These are phyloP conservation scores for Coniochaeta sp. DNA, from an alignment of 2,329 filamentous ascomycete species.

Conservation along the genomic window DNA sequence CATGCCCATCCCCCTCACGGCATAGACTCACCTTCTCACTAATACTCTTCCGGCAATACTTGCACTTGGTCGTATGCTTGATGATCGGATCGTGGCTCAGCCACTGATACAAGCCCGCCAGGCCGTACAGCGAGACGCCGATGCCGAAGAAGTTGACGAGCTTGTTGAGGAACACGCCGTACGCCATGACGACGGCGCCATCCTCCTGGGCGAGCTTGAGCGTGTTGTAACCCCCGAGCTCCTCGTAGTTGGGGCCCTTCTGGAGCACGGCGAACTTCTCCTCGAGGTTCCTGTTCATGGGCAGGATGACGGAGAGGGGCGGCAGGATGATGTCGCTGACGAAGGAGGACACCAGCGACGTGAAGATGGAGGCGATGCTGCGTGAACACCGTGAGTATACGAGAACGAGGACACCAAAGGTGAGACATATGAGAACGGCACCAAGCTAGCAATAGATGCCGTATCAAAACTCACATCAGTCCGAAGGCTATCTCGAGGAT, in stretches of 20 bases:
- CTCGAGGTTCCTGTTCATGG: conserved; percentile 63
- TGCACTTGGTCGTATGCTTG: conserved; percentile 62
- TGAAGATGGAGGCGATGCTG: conserved; percentile 65
- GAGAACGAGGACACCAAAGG: too few relatives aligned
- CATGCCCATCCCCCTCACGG: conserved; percentile 16
- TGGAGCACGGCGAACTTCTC: conserved; percentile 65
- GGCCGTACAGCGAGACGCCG: conserved; percentile 56
- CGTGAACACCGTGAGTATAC: not conserved
- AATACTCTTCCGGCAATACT: conserved; percentile 57
- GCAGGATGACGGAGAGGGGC: conserved; percentile 60
- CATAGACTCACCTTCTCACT: conserved; percentile 49
- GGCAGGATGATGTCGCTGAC: conserved; percentile 65
- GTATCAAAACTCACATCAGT: conserved; percentile 51
- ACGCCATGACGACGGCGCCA: conserved; percentile 65
- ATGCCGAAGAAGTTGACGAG: conserved; percentile 59
- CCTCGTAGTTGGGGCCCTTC: conserved; percentile 45
- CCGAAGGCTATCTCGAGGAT: conserved; percentile 71
- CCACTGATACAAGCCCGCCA: conserved; percentile 56
- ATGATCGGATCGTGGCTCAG: conserved; percentile 60
- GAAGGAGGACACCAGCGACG: conserved; percentile 63
- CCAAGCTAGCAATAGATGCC: too few relatives aligned
- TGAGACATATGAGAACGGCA: too few relatives aligned
- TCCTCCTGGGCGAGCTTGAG: conserved; percentile 61
- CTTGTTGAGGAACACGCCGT: conserved; percentile 59
- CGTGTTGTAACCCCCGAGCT: conserved; percentile 58